Base-by-base conservation (phyloP, 352 stramenopile genomes). In the Pythium diclinum region DNA sequence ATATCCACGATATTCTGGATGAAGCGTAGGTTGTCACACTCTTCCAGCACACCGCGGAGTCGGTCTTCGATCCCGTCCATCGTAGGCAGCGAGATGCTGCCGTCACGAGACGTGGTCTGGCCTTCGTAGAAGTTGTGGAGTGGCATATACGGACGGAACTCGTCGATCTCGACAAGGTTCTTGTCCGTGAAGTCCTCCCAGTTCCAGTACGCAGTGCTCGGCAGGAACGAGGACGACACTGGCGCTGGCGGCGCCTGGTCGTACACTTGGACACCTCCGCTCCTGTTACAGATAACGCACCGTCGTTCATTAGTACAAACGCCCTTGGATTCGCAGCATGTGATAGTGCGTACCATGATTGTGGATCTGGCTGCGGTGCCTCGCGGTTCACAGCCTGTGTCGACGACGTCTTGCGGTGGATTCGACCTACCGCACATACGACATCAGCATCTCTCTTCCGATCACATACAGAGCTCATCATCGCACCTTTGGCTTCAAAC, bases 81-180 rank as follows among this genome's bases (percentile, higher is more conserved):
- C 30, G 83, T 91, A n/a, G 63, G n/a, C 16, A 69, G 65, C 8
- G 73, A 64, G 21, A 95, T 59, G 46, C 63, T 79, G n/a, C 84
- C 86, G 14, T 85, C 84, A 38, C 79, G 76, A 0, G 76, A 68
- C 21, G 64, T 59, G 1, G 73, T 52, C 5, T 77, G 72, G 11
- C 86, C 86, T 64, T 92, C 82, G 42, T 89, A 94, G 38, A 89
- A 87, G 63, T 94, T 94, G 73, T 94, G 85, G 61, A 94, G 65
- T 30, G 79, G 76, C 76, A 92, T 83, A 47, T 91, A 69, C 38
- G 76, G 63, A n/a, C 84, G 86, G 38, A 94, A 92, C 32, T 92
- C 82, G 55, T 76, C 65, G 30, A 94, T 76, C 44, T 92, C 82
- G 44, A 92, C 69, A 36, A 93, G 68, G 53, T 89, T 88, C 16